These are phyloP conservation scores for Acacia melanoxylon DNA, from an alignment of 306 rosid species.

Conservation along the genomic window DNA sequence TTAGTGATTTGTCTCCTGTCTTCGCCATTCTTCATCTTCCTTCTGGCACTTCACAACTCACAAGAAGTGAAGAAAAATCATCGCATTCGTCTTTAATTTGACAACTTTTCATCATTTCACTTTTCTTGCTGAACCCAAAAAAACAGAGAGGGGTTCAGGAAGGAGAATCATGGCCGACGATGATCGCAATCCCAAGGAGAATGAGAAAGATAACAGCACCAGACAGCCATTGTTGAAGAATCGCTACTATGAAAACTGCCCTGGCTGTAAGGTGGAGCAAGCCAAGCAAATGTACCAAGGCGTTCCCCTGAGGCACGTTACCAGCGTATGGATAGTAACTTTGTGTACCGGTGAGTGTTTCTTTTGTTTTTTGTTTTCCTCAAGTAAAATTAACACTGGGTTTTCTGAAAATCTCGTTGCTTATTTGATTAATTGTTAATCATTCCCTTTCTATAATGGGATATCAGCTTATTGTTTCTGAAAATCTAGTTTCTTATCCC, in stretches of 20 bases:
- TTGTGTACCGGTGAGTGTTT: constrained; percentile 47
- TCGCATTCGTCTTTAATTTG: too few relatives aligned
- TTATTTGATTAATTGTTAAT: too few relatives aligned
- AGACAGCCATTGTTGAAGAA: constrained; percentile 49
- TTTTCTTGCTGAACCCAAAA: not conserved
- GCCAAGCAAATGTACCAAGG: constrained; percentile 44
- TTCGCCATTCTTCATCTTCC: too few relatives aligned
- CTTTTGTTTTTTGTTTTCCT: not conserved
- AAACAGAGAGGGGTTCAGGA: not conserved
- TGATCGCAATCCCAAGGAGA: not conserved
- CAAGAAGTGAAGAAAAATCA: too few relatives aligned
- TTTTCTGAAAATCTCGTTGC: too few relatives aligned
- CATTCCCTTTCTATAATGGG: not conserved
- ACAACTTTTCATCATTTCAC: too few relatives aligned
- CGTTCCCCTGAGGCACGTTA: constrained; percentile 40
- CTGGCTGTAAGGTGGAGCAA: constrained; percentile 72
- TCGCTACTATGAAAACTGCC: constrained; percentile 56
- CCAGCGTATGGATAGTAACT: constrained; percentile 49
- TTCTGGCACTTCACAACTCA: too few relatives aligned
- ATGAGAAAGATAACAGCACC: not conserved
- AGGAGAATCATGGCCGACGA: constrained; percentile 47
- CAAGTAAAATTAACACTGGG: not conserved
- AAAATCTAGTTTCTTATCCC: not conserved
- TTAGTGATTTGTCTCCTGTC: too few relatives aligned
- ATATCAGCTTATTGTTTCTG: not conserved